Percentiles rank a stretch among this genome's conserved stretches.
These are phyloP conservation scores for Streptanthus diversifolius DNA, from an alignment of 345 rosid species.

Conservation along the genomic window DNA sequence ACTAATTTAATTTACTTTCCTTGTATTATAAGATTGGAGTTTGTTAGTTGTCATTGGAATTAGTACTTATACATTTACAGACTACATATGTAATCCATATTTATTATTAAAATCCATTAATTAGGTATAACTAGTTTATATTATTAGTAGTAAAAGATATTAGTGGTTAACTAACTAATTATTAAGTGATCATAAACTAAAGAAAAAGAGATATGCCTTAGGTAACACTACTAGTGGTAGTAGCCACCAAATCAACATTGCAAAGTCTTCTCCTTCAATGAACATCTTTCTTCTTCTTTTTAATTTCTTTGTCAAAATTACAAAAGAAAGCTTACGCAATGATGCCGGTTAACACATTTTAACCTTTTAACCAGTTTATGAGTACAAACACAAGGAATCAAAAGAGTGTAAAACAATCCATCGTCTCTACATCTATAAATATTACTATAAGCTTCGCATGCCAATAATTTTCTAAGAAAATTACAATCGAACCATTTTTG, in stretches of 20 bases:
- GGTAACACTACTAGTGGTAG: conserved; percentile 25
- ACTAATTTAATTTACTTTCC: not conserved
- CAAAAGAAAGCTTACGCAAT: conserved; percentile 22
- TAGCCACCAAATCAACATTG: conserved; percentile 31
- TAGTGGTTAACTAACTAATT: not conserved
- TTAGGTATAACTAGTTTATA: not conserved
- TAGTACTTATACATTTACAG: not conserved
- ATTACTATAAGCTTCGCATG: conserved; percentile 16
- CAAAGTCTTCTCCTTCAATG: conserved; percentile 34
- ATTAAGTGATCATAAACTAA: not conserved
- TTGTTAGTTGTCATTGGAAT: conserved; percentile 1
- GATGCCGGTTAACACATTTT: conserved; percentile 8
- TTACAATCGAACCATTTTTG: not conserved
- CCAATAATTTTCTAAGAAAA: not conserved
- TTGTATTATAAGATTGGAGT: not conserved
- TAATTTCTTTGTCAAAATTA: not conserved
- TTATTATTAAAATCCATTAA: not conserved
- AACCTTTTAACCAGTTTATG: not conserved
- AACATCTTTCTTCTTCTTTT: not conserved
- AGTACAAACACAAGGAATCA: conserved; percentile 12
- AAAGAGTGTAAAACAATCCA: conserved; percentile 28
- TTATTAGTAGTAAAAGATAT: not conserved
- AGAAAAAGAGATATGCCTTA: conserved; percentile 15
- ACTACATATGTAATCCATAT: not conserved
- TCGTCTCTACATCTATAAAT: conserved; percentile 2